A percentile compares a stretch with the other conserved stretches of the same genome.
These are phyloP conservation scores for Phytopythium ostracodes DNA, from an alignment of 352 stramenopile genomes.

Conservation along the genomic window DNA sequence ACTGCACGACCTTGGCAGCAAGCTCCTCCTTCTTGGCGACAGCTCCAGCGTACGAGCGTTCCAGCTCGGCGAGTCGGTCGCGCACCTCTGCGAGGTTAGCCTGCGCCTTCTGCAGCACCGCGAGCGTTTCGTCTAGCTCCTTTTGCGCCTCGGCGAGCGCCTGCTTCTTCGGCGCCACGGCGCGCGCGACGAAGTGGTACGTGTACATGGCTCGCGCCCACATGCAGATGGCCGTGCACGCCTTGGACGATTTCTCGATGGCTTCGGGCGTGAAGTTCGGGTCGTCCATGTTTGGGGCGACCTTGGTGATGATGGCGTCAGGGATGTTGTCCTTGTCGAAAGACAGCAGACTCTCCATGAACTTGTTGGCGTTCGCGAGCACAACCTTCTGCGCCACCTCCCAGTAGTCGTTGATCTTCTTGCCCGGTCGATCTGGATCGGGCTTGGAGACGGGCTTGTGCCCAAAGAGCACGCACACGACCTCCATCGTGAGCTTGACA, in stretches of 20 bases:
- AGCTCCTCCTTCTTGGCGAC: conserved; percentile 91
- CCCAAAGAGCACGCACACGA: conserved; percentile 89
- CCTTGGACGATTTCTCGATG: conserved; percentile 92
- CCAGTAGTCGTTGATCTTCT: conserved; percentile 92
- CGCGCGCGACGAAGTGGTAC: conserved; percentile 89
- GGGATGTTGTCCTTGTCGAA: conserved; percentile 95
- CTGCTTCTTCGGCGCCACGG: conserved; percentile 92
- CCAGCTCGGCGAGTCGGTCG: conserved; percentile 78
- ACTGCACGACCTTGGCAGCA: conserved; percentile 84
- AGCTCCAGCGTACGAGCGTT: conserved; percentile 80
- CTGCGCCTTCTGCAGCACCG: conserved; percentile 80
- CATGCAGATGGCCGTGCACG: conserved; percentile 91
- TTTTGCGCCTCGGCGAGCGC: conserved; percentile 77
- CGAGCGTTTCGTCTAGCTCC: conserved; percentile 85
- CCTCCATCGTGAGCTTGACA: conserved; percentile 92
- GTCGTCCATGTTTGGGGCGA: conserved; percentile 84
- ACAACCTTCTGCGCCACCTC: conserved; percentile 88
- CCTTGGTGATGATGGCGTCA: conserved; percentile 82
- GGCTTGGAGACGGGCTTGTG: conserved; percentile 88
- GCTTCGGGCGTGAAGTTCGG: conserved; percentile 87
- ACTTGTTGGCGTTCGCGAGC: conserved; percentile 91
- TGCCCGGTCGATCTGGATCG: conserved; percentile 82
- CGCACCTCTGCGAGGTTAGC: conserved; percentile 79
- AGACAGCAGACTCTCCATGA: conserved; percentile 84
- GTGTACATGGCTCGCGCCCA: conserved; percentile 93